Percentiles rank a stretch among this genome's conserved stretches.
phyloP scores from a whole-genome alignment of 495 filamentous ascomycete species.

The Echria macrotheca region DNA sequence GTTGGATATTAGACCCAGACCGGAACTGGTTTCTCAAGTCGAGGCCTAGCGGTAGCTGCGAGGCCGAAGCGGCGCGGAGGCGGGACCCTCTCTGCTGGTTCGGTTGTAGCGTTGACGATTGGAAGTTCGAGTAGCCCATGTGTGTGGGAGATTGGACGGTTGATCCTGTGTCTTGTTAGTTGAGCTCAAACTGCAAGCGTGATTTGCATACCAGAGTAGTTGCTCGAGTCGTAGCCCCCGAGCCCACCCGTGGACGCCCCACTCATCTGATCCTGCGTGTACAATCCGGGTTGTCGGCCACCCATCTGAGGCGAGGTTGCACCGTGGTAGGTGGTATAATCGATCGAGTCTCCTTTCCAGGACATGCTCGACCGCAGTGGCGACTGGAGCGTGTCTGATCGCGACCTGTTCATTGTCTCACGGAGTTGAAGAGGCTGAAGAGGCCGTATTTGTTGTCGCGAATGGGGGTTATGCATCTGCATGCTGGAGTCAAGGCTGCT shows the following conservation, averaged over 20 bases:
- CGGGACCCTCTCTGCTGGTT: slow-evolving; percentile 39
- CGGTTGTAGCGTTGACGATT: slow-evolving; percentile 35
- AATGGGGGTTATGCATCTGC: slow-evolving; percentile 39
- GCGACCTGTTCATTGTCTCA: slow-evolving; percentile 53
- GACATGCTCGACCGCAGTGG: slow-evolving; percentile 56
- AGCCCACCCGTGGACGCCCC: slow-evolving; percentile 20
- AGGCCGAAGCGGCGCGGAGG: slow-evolving; percentile 43
- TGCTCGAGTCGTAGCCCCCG: slow-evolving; percentile 45
- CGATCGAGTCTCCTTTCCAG: slow-evolving; percentile 56
- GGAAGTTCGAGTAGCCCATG: slow-evolving; percentile 39
- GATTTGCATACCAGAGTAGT: slow-evolving; percentile 45
- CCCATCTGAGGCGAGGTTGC: slow-evolving; percentile 41
- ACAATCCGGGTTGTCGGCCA: slow-evolving; percentile 34
- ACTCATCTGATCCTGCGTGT: slow-evolving; percentile 28
- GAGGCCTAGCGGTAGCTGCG: slow-evolving; percentile 40
- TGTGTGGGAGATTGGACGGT: slow-evolving; percentile 45
- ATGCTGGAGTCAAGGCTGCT: slow-evolving; percentile 43
- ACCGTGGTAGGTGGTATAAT: slow-evolving; percentile 45
- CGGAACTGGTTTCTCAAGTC: slow-evolving; percentile 47
- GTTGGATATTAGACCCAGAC: slow-evolving; percentile 33
- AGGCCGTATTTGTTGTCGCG: slow-evolving; percentile 40
- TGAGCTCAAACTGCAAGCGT: not conserved
- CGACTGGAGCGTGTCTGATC: slow-evolving; percentile 54
- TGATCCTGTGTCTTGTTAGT: slow-evolving; percentile 25
- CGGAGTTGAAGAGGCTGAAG: slow-evolving; percentile 55